These are phyloP conservation scores for Stereum hirsutum DNA, from an alignment of 1,284 basidiomycete genomes.

Conservation along the genomic window DNA sequence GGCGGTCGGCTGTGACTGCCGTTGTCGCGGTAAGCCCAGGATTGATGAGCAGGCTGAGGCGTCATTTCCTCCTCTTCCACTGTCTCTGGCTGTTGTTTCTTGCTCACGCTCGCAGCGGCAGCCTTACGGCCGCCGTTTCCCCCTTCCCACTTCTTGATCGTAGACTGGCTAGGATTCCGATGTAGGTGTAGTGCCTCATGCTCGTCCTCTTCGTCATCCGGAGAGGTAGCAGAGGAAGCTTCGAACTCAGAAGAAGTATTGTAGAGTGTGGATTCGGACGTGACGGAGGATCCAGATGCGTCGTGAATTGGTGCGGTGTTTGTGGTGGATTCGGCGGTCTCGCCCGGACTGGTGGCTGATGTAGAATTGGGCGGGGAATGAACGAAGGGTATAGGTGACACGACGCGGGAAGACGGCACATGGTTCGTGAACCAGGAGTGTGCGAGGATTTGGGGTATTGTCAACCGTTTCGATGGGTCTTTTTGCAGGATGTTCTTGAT, in stretches of 20 bases:
- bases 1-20: slow-evolving; percentile 14
- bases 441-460: slow-evolving; percentile 79
- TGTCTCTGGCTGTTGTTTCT: slow-evolving; percentile 26
- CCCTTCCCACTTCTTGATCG: slow-evolving; percentile 21
- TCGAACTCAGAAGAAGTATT: slow-evolving; percentile 43
- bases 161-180: slow-evolving; percentile 45
- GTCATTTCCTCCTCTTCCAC: slow-evolving; percentile 36
- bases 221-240: slow-evolving; percentile 47
- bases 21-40: too few relatives aligned
- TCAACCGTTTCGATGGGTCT: slow-evolving; percentile 69
- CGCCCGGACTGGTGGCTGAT: slow-evolving; percentile 14
- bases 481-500: slow-evolving; percentile 74
- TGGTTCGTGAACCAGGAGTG: slow-evolving; percentile 85
- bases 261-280: slow-evolving; percentile 43
- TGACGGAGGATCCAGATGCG: slow-evolving; percentile 32
- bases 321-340: slow-evolving; percentile 18
- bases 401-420: too few relatives aligned
- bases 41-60: slow-evolving; percentile 15
- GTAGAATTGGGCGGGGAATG: slow-evolving; percentile 19
- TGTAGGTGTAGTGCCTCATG: slow-evolving; percentile 24
- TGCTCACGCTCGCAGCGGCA: slow-evolving; percentile 4
- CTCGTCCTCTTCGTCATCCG: slow-evolving; percentile 26
- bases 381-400: slow-evolving; percentile 21
- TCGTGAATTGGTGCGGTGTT: slow-evolving; percentile 35
- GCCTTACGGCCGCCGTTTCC: background rate